Evolutionary conservation across 345 rosid species (phyloP).

Genomic region (Barbarea vulgaris): DNA sequence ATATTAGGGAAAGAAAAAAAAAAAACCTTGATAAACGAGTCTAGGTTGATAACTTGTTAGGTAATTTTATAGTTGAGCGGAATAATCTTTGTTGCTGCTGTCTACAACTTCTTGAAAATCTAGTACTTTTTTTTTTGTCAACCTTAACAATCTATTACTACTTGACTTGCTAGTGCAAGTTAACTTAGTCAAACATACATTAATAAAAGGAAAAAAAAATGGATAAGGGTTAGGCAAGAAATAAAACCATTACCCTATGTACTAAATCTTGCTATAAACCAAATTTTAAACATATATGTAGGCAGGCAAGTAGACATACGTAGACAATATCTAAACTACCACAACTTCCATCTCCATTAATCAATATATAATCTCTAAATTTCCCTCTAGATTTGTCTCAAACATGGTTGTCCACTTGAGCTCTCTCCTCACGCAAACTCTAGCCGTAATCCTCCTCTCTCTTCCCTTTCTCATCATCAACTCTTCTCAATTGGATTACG

Average conservation of each 20-base stretch:
- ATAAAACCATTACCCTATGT: background rate
- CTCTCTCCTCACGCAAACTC: slow-evolving; percentile 30
- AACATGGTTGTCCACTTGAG: slow-evolving; percentile 24
- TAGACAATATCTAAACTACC: slow-evolving; percentile 35
- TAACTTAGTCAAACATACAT: background rate
- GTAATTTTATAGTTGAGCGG: slow-evolving; percentile 31
- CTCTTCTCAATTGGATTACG: slow-evolving; percentile 44
- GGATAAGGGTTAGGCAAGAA: background rate
- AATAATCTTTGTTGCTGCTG: background rate
- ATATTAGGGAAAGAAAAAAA: too few relatives aligned
- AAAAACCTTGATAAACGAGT: background rate
- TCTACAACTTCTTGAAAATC: background rate
- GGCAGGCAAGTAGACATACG: too few relatives aligned
- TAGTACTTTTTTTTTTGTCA: too few relatives aligned
- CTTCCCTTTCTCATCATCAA: slow-evolving; percentile 26
- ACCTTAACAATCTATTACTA: too few relatives aligned
- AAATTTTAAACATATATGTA: background rate
- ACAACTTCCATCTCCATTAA: slow-evolving; percentile 4
- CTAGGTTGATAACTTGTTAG: slow-evolving; percentile 10
- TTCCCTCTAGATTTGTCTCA: background rate
- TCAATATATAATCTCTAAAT: slow-evolving; percentile 1
- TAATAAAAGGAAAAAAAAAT: background rate
- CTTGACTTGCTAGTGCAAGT: background rate
- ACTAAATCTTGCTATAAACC: background rate
- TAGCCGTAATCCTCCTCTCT: slow-evolving; percentile 27